Conservation (phyloP, 306 rosid species). For the Cicer judaicum region DNA sequence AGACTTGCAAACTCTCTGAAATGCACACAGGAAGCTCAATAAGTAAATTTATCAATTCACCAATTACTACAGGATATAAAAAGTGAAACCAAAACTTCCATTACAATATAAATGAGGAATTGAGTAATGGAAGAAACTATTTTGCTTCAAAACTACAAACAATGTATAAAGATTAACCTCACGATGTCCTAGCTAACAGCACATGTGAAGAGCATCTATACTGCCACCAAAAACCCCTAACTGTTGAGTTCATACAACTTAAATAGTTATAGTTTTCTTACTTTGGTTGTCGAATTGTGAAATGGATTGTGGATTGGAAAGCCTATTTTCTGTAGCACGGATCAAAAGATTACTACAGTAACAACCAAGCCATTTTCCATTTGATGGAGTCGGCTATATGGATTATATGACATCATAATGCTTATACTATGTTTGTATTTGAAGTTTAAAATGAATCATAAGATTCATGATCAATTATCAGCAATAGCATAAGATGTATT, state of each 20-base stretch:
- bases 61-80: conserved; percentile 15
- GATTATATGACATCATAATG: background rate
- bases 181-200: background rate
- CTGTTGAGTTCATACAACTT: background rate
- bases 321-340: background rate
- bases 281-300: background rate
- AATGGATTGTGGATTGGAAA: background rate
- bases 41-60: conserved; percentile 38
- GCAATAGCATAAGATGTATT: background rate
- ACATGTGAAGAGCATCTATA: background rate
- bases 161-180: background rate
- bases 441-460: background rate
- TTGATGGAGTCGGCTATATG: background rate
- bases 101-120: background rate
- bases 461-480: background rate
- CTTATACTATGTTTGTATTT: background rate
- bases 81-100: conserved; percentile 25
- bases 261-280: conserved; percentile 9
- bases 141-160: background rate
- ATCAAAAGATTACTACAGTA: background rate
- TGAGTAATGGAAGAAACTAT: background rate
- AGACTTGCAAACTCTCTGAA: conserved; percentile 80
- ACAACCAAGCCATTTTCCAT: background rate
- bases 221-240: conserved; percentile 4
- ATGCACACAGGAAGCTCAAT: conserved; percentile 43